phyloP scores from a whole-genome alignment of 495 filamentous ascomycete genomes.

The Penicillium egyptiacum region DNA sequence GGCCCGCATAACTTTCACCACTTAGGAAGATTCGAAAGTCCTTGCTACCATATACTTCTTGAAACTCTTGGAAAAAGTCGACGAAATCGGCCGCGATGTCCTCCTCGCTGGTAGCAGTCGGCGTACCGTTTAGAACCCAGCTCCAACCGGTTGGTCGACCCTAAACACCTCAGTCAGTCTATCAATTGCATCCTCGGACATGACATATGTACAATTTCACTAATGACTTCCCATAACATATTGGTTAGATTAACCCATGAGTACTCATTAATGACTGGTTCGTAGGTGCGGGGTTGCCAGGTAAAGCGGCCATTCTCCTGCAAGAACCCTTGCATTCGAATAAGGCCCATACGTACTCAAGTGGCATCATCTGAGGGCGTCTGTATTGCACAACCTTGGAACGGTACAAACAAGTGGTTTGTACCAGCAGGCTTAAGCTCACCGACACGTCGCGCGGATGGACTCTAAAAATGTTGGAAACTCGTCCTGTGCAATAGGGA shows the following conservation, averaged over 20 bases:
- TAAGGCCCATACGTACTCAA: too few species aligned
- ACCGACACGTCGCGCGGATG: too few species aligned
- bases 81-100: constrained; percentile 4
- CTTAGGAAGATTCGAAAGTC: constrained; percentile 6
- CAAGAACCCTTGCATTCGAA: constrained; percentile 1
- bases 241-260: constrained; percentile 12
- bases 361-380: too few species aligned
- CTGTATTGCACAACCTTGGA: too few species aligned
- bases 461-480: too few species aligned
- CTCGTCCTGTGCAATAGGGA: too few species aligned
- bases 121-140: constrained; percentile 3
- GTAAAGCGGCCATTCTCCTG: constrained; percentile 5
- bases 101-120: constrained; percentile 3
- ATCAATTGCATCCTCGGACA: not conserved
- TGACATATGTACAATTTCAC: not conserved
- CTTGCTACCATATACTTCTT: constrained; percentile 1
- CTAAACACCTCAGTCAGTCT: not conserved
- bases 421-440: too few species aligned
- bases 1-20: constrained; percentile 10
- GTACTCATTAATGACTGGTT: constrained; percentile 6
- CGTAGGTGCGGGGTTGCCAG: constrained; percentile 4
- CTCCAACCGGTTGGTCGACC: constrained; percentile 8
- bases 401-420: too few species aligned
- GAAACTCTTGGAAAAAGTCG: not conserved
- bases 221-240: constrained; percentile 7